phyloP scores from a whole-genome alignment of 495 filamentous ascomycete genomes.

The Margaritispora aquatica region DNA sequence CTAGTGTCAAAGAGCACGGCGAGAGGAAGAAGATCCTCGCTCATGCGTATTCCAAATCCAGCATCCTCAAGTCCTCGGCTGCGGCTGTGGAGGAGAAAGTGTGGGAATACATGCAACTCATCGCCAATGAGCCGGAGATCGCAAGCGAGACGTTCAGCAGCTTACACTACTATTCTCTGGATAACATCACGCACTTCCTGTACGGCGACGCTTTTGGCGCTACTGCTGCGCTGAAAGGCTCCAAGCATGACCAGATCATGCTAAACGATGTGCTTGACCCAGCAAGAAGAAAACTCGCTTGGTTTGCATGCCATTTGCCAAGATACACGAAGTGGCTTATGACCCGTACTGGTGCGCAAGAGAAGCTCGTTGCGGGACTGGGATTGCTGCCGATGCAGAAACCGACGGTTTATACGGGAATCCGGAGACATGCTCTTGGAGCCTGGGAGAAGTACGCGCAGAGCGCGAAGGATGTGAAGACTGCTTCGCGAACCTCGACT shows the following conservation, averaged over 20 bases:
- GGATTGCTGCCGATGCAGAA: constrained; percentile 29
- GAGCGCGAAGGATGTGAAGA: not conserved
- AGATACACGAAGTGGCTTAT: constrained; percentile 31
- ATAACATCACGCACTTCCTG: constrained; percentile 33
- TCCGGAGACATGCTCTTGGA: constrained; percentile 27
- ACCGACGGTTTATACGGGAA: constrained; percentile 32
- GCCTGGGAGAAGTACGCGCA: constrained; percentile 16
- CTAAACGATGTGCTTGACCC: constrained; percentile 30
- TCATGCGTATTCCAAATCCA: constrained; percentile 33
- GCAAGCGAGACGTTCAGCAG: constrained; percentile 29
- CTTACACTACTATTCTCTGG: constrained; percentile 37
- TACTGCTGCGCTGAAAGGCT: constrained; percentile 23
- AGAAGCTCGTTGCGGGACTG: constrained; percentile 11
- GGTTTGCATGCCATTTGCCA: constrained; percentile 31
- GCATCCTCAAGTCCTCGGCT: constrained; percentile 23
- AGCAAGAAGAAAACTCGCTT: constrained; percentile 27
- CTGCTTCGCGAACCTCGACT: constrained; percentile 1
- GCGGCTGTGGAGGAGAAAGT: constrained; percentile 27
- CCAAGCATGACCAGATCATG: constrained; percentile 22
- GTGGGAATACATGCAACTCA: constrained; percentile 25
- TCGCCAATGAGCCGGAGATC: constrained; percentile 19
- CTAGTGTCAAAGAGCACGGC: constrained; percentile 24
- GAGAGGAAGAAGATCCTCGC: constrained; percentile 35
- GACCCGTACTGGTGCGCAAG: constrained; percentile 22
- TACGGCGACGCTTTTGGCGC: constrained; percentile 25